Percentiles rank a stretch among this genome's conserved stretches.
Conservation (phyloP, 257 asterid genomes). For the Misopates orontium region DNA sequence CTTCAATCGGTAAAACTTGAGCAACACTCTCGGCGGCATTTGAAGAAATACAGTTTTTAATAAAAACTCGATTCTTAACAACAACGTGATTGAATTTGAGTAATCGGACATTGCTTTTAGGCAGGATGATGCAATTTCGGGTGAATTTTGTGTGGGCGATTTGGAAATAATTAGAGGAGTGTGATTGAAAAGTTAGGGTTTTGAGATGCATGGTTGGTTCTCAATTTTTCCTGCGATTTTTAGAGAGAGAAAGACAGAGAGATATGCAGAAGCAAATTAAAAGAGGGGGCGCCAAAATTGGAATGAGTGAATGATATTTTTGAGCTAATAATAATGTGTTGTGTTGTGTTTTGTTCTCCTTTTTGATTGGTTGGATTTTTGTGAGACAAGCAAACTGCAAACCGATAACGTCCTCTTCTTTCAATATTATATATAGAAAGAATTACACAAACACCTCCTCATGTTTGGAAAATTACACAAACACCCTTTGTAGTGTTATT, state of each 20-base stretch:
- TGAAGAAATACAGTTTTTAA: conserved; percentile 46
- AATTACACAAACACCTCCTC: no score
- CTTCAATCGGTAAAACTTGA: conserved; percentile 32
- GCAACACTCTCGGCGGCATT: conserved; percentile 36
- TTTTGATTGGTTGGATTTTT: not conserved
- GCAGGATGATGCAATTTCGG: conserved; percentile 18
- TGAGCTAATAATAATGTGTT: not conserved
- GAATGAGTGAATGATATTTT: conserved; percentile 17
- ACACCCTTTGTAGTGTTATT: no score
- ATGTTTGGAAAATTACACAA: no score
- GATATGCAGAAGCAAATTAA: conserved; percentile 3
- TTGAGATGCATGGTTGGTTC: conserved; percentile 48
- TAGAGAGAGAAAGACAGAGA: not conserved
- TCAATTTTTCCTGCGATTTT: not conserved
- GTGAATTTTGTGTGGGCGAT: conserved; percentile 18
- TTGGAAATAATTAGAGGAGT: conserved; percentile 26
- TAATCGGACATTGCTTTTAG: conserved; percentile 16
- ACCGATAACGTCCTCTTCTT: conserved; percentile 28
- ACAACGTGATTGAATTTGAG: conserved; percentile 9
- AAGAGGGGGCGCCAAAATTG: conserved; percentile 26
- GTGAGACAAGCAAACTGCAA: conserved; percentile 1
- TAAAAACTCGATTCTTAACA: conserved; percentile 13
- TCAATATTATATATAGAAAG: not conserved
- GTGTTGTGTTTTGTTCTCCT: not conserved
- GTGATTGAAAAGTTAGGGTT: conserved; percentile 35